Evolutionary conservation across 768 basidiomycete species (phyloP).

Genomic region (Boletus speciosus): DNA sequence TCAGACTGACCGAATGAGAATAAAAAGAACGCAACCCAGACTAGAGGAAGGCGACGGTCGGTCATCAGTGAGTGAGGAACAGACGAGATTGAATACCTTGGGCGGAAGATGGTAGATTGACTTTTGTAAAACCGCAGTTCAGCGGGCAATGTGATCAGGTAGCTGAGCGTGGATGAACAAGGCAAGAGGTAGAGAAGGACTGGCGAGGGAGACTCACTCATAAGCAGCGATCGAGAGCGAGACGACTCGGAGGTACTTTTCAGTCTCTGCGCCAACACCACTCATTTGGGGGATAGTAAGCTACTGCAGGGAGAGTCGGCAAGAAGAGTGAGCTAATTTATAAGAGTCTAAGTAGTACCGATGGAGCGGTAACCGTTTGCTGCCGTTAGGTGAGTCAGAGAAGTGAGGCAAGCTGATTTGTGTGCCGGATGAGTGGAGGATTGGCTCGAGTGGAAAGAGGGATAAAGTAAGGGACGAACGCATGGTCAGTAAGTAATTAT

Average conservation of each 20-base stretch:
- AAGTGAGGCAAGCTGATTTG: too few relatives aligned
- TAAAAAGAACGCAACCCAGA: slow-evolving; percentile 30
- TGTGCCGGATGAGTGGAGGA: too few relatives aligned
- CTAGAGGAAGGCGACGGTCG: slow-evolving; percentile 7
- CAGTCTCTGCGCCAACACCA: slow-evolving; percentile 21
- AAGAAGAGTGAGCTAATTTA: slow-evolving; percentile 14
- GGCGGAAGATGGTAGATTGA: slow-evolving; percentile 23
- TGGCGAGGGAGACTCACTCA: slow-evolving; percentile 28
- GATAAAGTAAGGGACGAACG: too few relatives aligned
- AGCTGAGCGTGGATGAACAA: slow-evolving; percentile 19
- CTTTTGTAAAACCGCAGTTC: slow-evolving; percentile 34
- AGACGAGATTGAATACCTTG: slow-evolving; percentile 20
- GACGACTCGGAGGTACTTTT: slow-evolving; percentile 33
- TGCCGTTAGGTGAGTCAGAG: slow-evolving; percentile 16
- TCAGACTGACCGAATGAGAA: slow-evolving; percentile 30
- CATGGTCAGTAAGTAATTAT: too few relatives aligned
- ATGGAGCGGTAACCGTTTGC: background rate
- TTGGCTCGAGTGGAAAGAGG: too few relatives aligned
- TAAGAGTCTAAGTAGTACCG: background rate
- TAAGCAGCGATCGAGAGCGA: slow-evolving; percentile 38
- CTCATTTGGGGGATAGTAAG: slow-evolving; percentile 4
- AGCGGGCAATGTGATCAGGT: slow-evolving; percentile 32
- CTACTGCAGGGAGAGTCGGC: background rate
- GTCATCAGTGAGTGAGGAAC: background rate
- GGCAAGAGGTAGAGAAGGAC: background rate